phyloP scores from a whole-genome alignment of 768 basidiomycete species.

The Floccularia luteovirens region DNA sequence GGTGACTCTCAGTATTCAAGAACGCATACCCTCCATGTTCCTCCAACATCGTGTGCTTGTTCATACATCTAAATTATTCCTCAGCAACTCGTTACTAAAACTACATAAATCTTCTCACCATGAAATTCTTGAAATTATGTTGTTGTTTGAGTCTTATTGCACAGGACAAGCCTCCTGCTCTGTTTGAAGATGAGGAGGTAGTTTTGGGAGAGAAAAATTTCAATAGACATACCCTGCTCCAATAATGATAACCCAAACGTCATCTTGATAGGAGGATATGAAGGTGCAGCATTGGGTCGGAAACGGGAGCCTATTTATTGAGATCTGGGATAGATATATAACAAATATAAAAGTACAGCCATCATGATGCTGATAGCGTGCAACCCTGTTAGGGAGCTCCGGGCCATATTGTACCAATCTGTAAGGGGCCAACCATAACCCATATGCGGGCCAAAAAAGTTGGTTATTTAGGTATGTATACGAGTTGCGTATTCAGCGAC shows the following conservation, averaged over 20 bases:
- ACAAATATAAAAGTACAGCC: no score
- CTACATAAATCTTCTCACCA: conserved; percentile 18
- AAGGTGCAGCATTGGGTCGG: no score
- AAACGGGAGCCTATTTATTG: no score
- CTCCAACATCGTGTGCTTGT: conserved; percentile 34
- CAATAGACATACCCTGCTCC: conserved; percentile 21
- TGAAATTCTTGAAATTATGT: conserved; percentile 30
- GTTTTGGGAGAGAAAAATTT: neutral
- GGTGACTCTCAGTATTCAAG: no score
- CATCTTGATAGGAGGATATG: neutral
- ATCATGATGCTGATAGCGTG: no score
- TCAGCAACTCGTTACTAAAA: neutral
- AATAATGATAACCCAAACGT: conserved; percentile 17
- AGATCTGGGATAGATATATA: no score
- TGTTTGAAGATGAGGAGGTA: conserved; percentile 7
- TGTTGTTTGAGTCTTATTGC: conserved; percentile 33
- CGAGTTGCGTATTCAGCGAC: no score
- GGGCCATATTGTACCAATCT: no score
- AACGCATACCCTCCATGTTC: conserved; percentile 42
- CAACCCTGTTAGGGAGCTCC: no score
- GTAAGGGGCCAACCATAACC: no score
- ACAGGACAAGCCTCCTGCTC: conserved; percentile 32
- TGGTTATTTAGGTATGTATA: no score
- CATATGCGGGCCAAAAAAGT: no score
- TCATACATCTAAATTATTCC: conserved; percentile 34